Evolutionary conservation across 352 stramenopile genomes (phyloP), one percentile per base, ranked within the genome.

Genomic region (Phytophthora tentaculata): DNA sequence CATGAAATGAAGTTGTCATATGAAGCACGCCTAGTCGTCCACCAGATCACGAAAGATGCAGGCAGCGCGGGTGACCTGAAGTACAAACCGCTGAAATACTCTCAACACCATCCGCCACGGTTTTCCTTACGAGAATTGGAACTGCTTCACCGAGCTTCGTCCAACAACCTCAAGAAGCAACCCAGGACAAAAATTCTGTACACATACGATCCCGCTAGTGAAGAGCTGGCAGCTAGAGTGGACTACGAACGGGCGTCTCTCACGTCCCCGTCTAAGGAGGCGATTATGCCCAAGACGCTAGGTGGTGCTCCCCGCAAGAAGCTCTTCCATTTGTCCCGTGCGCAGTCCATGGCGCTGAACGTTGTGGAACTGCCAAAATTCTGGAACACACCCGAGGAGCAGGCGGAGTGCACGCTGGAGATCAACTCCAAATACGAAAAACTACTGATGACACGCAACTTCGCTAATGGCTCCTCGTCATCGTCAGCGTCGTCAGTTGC

Each of bases 21-120:
- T 53, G 87, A 93, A 37, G 84, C 80, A n/a, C 69, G 65, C 32
- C 47, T 88, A 43, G 83, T 88, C 14, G 74, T 91, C n/a, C 77
- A 83, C 24, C 75, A 83, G 47, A 32, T 89, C 9, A 80, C 69
- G 3, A 44, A 56, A 7, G 57, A 74, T 47, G 61, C 51, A 41
- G 77, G 73, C n/a, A 80, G 69, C 37, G 64, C 55, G 9, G 49
- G 53, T 12, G 73, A 77, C 22, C 67, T 91, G 59, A 93, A 90
- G 68, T 93, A 93, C 74, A 93, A 93, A 61, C 85, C 85, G 3
- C 68, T 93, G 17, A 79, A 88, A 62, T 93, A 93, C 61, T 89
- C 80, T 5, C 73, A 81, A 29, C 70, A 79, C 12, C 73, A 84
- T 24, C 45, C 69, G 9, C 84, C 84, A 22, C 74, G 78, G 9